Conservation (phyloP, 345 rosid genomes). For the Rhizophora apiculata region DNA sequence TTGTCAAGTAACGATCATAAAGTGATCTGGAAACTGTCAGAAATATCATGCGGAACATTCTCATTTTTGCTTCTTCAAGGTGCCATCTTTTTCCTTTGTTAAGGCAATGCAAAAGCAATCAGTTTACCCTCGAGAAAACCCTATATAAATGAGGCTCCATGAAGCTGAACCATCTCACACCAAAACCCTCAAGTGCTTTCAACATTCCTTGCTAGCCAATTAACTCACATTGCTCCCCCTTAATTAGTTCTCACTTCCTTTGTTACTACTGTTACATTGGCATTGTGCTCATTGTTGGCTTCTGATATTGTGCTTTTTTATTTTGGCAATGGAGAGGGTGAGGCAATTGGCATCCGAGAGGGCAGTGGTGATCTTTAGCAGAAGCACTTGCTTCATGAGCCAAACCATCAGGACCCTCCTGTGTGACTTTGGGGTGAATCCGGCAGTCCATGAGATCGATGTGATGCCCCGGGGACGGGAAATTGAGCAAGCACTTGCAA, state of each 20-base stretch:
- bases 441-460: constrained; percentile 66
- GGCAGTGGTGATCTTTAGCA: constrained; percentile 88
- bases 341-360: constrained; percentile 59
- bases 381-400: constrained; percentile 75
- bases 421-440: constrained; percentile 70
- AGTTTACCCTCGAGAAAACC: not conserved
- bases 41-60: constrained; percentile 35
- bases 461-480: constrained; percentile 62
- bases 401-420: constrained; percentile 71
- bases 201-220: not conserved
- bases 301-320: not conserved
- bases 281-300: not conserved
- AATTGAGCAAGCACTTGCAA: constrained; percentile 68
- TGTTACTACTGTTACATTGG: not conserved
- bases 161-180: constrained; percentile 12
- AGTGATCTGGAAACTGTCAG: constrained; percentile 31
- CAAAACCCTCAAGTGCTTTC: not conserved
- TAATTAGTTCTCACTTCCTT: not conserved
- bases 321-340: constrained; percentile 52
- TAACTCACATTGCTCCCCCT: not conserved
- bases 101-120: not conserved
- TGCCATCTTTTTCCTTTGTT: not conserved
- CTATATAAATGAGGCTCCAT: constrained; percentile 27
- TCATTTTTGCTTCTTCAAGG: not conserved
- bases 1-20: constrained; percentile 15